These are phyloP conservation scores for Candida sakaeoensis DNA, from an alignment of 805 yeast species.

Conservation along the genomic window DNA sequence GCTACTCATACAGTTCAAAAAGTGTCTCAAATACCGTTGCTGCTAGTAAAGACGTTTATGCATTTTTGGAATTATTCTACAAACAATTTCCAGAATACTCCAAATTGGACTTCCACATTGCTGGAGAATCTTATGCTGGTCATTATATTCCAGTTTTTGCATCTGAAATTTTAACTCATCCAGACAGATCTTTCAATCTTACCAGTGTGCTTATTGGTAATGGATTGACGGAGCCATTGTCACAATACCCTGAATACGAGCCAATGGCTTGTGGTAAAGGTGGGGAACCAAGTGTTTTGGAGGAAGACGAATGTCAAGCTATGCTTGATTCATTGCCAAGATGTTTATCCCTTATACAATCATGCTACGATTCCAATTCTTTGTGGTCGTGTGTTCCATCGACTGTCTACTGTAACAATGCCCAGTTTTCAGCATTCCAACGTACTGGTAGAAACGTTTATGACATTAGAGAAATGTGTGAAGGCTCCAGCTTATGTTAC, in stretches of 20 bases:
- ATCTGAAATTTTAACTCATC: conserved; percentile 38
- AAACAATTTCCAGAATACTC: conserved; percentile 32
- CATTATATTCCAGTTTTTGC: conserved; percentile 47
- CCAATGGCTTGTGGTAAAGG: conserved; percentile 96
- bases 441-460: conserved; percentile 86
- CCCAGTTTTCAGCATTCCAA: conserved; percentile 77
- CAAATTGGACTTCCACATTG: conserved; percentile 30
- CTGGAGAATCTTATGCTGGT: conserved; percentile 46
- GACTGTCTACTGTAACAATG: conserved; percentile 81
- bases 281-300: conserved; percentile 72
- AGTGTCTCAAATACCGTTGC: conserved; percentile 30
- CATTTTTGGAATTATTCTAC: conserved; percentile 35
- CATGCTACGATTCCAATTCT: conserved; percentile 73
- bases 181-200: conserved; percentile 47
- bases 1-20: conserved; percentile 29
- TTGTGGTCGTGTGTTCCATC: conserved; percentile 92
- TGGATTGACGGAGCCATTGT: conserved; percentile 83
- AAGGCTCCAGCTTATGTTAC: conserved; percentile 69
- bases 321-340: conserved; percentile 65
- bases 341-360: conserved; percentile 69
- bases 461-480: conserved; percentile 81
- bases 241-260: conserved; percentile 74
- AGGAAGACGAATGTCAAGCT: conserved; percentile 62
- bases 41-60: conserved; percentile 34
- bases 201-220: conserved; percentile 86